Evolutionary conservation across 371 early-diverging fungal genomes (phyloP).

Genomic region (Smittium culicis): DNA sequence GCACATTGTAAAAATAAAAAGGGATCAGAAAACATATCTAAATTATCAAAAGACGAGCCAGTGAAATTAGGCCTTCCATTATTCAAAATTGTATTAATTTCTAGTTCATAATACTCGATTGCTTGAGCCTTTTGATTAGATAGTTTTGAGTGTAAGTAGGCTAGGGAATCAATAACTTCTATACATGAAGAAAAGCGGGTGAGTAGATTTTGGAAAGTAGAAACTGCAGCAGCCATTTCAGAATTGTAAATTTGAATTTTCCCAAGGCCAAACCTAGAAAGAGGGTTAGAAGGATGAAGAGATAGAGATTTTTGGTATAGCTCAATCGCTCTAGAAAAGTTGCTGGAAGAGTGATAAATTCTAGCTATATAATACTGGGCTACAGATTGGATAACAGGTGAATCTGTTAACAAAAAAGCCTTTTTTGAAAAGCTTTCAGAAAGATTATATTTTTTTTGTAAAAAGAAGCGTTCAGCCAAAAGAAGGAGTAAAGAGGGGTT

Average conservation of each 20-base stretch:
- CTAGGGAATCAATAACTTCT: slow-evolving; percentile 48
- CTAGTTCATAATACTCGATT: slow-evolving; percentile 42
- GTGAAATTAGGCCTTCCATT: slow-evolving; percentile 7
- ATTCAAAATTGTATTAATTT: slow-evolving; percentile 21
- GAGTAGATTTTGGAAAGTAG: slow-evolving; percentile 57
- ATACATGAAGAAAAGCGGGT: slow-evolving; percentile 43
- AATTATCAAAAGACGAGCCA: slow-evolving; percentile 23
- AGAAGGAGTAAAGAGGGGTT: slow-evolving; percentile 33
- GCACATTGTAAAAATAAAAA: slow-evolving; percentile 44
- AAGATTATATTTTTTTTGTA: slow-evolving; percentile 36
- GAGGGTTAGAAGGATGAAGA: slow-evolving; percentile 46
- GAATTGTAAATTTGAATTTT: slow-evolving; percentile 44
- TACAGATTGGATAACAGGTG: slow-evolving; percentile 41
- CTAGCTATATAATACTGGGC: slow-evolving; percentile 45
- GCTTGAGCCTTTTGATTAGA: slow-evolving; percentile 51
- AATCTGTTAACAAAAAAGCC: slow-evolving; percentile 36
- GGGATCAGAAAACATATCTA: slow-evolving; percentile 34
- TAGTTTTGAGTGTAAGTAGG: slow-evolving; percentile 44
- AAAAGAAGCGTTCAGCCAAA: slow-evolving; percentile 43
- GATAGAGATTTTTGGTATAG: slow-evolving; percentile 52
- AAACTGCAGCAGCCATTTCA: slow-evolving; percentile 39
- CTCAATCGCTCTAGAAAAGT: slow-evolving; percentile 53
- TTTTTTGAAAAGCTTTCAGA: slow-evolving; percentile 34
- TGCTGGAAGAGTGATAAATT: slow-evolving; percentile 39
- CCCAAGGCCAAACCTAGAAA: slow-evolving; percentile 65